A percentile compares a stretch with the other conserved stretches of the same genome.
These are phyloP conservation scores for Mediolabrus comicus DNA, from an alignment of 108 stramenopile genomes.

Conservation along the genomic window DNA sequence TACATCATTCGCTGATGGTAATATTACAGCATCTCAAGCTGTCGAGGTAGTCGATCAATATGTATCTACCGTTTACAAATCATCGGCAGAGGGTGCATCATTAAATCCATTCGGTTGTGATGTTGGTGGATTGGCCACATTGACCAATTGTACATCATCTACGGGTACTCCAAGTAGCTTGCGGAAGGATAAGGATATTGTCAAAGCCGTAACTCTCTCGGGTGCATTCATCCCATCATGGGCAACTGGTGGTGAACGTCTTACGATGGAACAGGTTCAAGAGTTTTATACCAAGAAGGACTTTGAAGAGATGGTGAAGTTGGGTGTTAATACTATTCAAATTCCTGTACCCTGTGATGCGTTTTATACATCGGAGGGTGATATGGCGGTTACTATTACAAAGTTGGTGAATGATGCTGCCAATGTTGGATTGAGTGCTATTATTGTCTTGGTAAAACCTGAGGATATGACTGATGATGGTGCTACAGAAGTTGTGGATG, in stretches of 20 bases:
- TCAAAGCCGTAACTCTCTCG: constrained; percentile 67
- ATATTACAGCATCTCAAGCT: constrained; percentile 53
- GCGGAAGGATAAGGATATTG: constrained; percentile 22
- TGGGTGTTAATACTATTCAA: constrained; percentile 73
- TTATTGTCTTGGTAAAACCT: constrained; percentile 36
- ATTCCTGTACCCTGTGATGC: constrained; percentile 53
- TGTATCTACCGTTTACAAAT: constrained; percentile 47
- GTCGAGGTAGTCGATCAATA: constrained; percentile 57
- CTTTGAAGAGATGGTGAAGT: constrained; percentile 57
- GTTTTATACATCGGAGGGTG: constrained; percentile 29
- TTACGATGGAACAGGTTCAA: constrained; percentile 45
- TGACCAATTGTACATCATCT: constrained; percentile 25
- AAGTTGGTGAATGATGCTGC: constrained; percentile 19
- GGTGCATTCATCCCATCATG: constrained; percentile 62
- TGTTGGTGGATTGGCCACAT: constrained; percentile 57
- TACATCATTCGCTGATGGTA: constrained; percentile 35
- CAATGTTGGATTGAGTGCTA: constrained; percentile 44
- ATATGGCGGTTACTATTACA: constrained; percentile 2
- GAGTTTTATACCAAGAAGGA: constrained; percentile 53
- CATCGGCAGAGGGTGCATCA: constrained; percentile 32
- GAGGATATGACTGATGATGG: neutral
- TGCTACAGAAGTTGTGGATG: constrained; percentile 15
- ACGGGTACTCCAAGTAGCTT: constrained; percentile 3
- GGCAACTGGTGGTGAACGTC: constrained; percentile 47
- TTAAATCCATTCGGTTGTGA: constrained; percentile 60